Conservation (phyloP, 2,329 filamentous ascomycete genomes). For the Trichoderma koningiopsis region DNA sequence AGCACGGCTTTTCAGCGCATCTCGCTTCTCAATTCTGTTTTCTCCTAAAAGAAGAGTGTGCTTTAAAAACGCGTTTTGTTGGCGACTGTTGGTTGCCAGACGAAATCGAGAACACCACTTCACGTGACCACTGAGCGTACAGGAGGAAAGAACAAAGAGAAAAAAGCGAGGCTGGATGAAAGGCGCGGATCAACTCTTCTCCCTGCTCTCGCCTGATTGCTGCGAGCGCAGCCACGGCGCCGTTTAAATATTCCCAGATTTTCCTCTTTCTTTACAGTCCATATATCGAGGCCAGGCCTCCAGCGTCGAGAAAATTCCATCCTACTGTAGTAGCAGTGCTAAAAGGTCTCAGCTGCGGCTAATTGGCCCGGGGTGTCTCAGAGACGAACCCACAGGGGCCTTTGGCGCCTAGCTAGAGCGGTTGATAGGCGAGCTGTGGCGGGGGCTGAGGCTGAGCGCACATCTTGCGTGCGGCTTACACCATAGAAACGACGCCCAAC, state of each 20-base stretch:
- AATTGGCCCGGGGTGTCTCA: slow-evolving; percentile 4
- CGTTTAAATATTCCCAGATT: neutral
- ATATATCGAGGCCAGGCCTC: neutral
- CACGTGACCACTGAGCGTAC: slow-evolving; percentile 11
- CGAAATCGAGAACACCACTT: neutral
- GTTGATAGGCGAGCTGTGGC: neutral
- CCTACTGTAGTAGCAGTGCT: neutral
- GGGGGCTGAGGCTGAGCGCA: neutral
- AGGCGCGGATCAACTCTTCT: neutral
- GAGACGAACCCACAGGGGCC: slow-evolving; percentile 3
- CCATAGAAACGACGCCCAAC: neutral
- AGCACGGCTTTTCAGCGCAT: neutral
- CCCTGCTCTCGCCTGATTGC: neutral
- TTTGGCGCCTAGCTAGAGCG: neutral
- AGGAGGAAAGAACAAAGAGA: neutral
- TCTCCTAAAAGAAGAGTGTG: neutral
- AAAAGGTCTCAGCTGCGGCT: neutral
- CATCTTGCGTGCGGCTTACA: neutral
- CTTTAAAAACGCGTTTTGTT: slow-evolving; percentile 4
- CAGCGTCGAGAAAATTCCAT: neutral
- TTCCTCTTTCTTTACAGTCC: neutral
- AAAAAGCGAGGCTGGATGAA: neutral
- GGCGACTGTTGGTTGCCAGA: neutral
- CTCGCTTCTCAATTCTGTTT: neutral
- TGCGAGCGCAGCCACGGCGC: neutral